Percentiles rank a stretch among this genome's conserved stretches.
Conservation (phyloP, 163 green algal species). For the Volvox carteri region DNA sequence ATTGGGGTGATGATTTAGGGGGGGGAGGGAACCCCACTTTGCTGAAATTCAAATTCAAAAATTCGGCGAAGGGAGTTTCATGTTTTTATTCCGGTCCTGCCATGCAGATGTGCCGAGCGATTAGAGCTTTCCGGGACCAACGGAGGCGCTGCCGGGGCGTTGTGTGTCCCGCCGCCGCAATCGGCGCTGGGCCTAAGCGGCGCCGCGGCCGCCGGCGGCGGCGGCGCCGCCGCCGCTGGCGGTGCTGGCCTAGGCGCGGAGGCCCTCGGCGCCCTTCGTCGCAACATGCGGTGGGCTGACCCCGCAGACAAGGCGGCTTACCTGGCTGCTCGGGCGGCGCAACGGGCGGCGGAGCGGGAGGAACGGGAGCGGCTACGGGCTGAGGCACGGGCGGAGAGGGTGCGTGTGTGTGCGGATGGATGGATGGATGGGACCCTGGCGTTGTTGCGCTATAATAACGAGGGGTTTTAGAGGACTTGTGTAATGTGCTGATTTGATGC, state of each 20-base stretch:
- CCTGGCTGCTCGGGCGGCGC: conserved; percentile 32
- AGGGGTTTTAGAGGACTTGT: too few relatives aligned
- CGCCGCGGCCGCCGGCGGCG: background rate
- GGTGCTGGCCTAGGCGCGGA: background rate
- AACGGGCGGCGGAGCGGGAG: conserved; percentile 38
- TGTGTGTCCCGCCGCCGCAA: background rate
- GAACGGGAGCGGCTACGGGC: conserved; percentile 23
- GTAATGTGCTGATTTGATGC: too few relatives aligned
- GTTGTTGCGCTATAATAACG: too few relatives aligned
- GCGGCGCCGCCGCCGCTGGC: background rate
- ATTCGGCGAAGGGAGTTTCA: too few relatives aligned
- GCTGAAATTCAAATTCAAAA: too few relatives aligned
- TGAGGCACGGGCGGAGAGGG: conserved; percentile 41
- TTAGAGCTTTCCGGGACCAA: background rate
- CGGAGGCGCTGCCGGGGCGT: background rate
- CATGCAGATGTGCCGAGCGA: conserved; percentile 7
- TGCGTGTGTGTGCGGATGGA: background rate
- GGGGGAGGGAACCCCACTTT: background rate
- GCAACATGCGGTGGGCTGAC: conserved; percentile 22
- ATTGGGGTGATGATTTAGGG: background rate
- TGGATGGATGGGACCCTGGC: background rate
- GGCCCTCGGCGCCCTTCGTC: background rate
- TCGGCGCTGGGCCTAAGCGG: background rate
- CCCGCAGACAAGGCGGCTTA: conserved; percentile 15
- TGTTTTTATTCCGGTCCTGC: too few relatives aligned